Evolutionary conservation across 2,329 filamentous ascomycete genomes (phyloP).

Genomic region (Fusarium globosum): DNA sequence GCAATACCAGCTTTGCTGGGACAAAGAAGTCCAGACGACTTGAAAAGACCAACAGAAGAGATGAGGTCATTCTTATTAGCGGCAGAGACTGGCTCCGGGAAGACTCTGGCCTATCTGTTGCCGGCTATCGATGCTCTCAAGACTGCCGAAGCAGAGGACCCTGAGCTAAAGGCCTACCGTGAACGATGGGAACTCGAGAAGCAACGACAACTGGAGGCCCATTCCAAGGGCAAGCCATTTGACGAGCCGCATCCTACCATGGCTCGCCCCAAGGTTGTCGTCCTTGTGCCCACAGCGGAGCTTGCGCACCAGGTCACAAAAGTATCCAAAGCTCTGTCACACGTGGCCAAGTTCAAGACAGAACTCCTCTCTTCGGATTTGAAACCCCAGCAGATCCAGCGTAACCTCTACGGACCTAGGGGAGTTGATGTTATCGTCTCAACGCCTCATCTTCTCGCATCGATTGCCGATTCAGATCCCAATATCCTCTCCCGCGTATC

Average conservation of each 20-base stretch:
- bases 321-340: slow-evolving; percentile 84
- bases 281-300: slow-evolving; percentile 92
- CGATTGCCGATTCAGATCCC: slow-evolving; percentile 88
- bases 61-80: slow-evolving; percentile 77
- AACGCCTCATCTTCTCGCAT: slow-evolving; percentile 89
- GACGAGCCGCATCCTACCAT: slow-evolving; percentile 78
- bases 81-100: slow-evolving; percentile 96
- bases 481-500: slow-evolving; percentile 92
- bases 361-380: slow-evolving; percentile 83
- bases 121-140: slow-evolving; percentile 90
- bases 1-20: slow-evolving; percentile 86
- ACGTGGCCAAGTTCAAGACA: slow-evolving; percentile 87
- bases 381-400: slow-evolving; percentile 82
- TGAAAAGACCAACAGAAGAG: slow-evolving; percentile 55
- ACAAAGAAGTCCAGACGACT: slow-evolving; percentile 52
- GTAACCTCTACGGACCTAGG: slow-evolving; percentile 80
- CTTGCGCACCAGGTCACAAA: slow-evolving; percentile 87
- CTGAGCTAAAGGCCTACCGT: slow-evolving; percentile 67
- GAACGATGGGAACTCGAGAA: slow-evolving; percentile 66
- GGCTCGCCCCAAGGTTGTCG: slow-evolving; percentile 83
- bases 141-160: slow-evolving; percentile 72
- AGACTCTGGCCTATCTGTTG: slow-evolving; percentile 92
- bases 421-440: slow-evolving; percentile 89
- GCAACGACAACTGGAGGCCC: slow-evolving; percentile 63
- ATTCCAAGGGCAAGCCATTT: slow-evolving; percentile 70